Base-by-base conservation (phyloP, 768 basidiomycete genomes). In the Pleurotus tuber-regium region DNA sequence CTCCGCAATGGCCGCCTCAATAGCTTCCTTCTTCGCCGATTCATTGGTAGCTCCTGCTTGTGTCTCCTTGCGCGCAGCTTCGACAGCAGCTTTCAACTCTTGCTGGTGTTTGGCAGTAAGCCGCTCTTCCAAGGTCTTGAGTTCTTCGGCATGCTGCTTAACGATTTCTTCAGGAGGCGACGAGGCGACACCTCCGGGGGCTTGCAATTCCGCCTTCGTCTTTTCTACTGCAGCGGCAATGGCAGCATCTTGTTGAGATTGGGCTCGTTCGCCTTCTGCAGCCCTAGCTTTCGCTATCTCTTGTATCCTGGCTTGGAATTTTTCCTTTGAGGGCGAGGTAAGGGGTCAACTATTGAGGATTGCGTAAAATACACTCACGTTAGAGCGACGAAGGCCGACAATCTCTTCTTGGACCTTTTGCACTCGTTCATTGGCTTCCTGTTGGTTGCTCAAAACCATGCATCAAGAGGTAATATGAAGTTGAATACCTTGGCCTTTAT, bases 181-280 rank as follows among this genome's bases (percentile, higher is more conserved):
- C 14, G 66, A 62, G 11, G 61, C 35, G 23, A 60, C 47, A 7
- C 53, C 29, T 2, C 49, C 50, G 12, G 59, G 54, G 9, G 61
- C 40, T 54, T 66, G 65, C 29, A 75, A 50, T 56, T 82, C 84
- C 38, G 57, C 69, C 56, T 78, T 79, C 6, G 77, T 67, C 53
- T 83, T 81, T 36, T 79, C 79, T 3, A 84, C 71, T 1, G 83
- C 86, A 24, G 76, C 76, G 23, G 78, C 66, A n/a, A 84, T 72
- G 11, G 78, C 74, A 8, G 70, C 70, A 18, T 76, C 73, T 61
- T 79, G 77, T 35, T 70, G 69, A 8, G 74, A 64, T 12, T 69
- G 67, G 19, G 64, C 63, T 1, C 69, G 69, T 46, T 80, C 71
- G 8, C 64, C 63, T 30, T 82, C 80, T 0, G 71, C 71, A 14